A percentile compares a stretch with the other conserved stretches of the same genome.
Evolutionary conservation across 352 stramenopile species (phyloP).

Genomic region (Globisporangium sylvaticum): DNA sequence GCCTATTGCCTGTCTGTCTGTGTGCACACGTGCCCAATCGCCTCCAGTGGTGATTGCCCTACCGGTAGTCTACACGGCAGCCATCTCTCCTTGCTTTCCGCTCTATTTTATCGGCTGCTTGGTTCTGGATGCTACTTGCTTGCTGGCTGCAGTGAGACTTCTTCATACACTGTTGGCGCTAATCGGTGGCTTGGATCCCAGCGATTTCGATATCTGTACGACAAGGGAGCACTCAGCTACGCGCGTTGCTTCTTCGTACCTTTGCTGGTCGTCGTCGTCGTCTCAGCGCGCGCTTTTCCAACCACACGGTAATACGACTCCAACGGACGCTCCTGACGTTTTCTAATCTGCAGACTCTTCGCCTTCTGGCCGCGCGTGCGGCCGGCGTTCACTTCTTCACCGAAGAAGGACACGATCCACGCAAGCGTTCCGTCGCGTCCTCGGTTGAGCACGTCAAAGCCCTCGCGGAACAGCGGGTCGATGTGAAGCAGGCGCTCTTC

Average conservation of each 20-base stretch:
- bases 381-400: constrained; percentile 50
- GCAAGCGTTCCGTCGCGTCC: constrained; percentile 66
- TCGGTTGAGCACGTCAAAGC: constrained; percentile 75
- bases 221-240: constrained; percentile 3
- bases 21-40: background rate
- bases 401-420: constrained; percentile 75
- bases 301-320: constrained; percentile 77
- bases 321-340: constrained; percentile 54
- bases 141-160: background rate
- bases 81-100: background rate
- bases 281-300: constrained; percentile 40
- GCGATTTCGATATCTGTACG: background rate
- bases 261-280: constrained; percentile 12
- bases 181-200: background rate
- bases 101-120: background rate
- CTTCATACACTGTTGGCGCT: background rate
- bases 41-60: background rate
- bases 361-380: constrained; percentile 70
- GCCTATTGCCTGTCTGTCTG: background rate
- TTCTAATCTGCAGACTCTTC: constrained; percentile 23
- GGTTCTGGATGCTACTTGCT: background rate
- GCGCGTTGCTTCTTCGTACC: constrained; percentile 13
- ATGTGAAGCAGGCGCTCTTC: constrained; percentile 36
- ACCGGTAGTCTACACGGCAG: background rate
- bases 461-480: constrained; percentile 75